phyloP scores from a whole-genome alignment of 2,329 filamentous ascomycete genomes.

The Bipolaris cookei region DNA sequence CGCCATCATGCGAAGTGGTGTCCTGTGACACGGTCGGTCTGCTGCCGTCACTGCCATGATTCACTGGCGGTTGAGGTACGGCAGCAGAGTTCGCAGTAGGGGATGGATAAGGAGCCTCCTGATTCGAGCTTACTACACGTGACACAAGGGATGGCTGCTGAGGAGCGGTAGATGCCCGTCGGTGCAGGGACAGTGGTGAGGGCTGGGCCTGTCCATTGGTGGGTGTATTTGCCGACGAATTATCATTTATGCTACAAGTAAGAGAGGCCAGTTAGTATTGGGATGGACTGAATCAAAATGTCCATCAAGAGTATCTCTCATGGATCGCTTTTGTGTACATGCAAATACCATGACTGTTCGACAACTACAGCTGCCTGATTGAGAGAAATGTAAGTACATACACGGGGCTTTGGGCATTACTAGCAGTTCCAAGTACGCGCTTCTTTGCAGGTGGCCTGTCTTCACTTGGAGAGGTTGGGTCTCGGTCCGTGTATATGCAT shows the following conservation, averaged over 20 bases:
- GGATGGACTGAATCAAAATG: neutral
- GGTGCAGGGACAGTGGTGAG: constrained; percentile 27
- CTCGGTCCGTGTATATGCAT: constrained; percentile 49
- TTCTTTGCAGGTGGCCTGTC: constrained; percentile 48
- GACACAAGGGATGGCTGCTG: constrained; percentile 14
- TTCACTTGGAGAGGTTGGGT: constrained; percentile 44
- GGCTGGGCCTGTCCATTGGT: constrained; percentile 27
- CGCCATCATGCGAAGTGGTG: constrained; percentile 49
- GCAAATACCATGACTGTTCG: neutral
- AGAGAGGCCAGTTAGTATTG: neutral
- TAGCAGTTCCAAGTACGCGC: constrained; percentile 32
- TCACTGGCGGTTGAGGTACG: constrained; percentile 34
- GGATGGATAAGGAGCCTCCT: constrained; percentile 30
- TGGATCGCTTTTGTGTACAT: neutral
- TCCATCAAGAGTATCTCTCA: neutral
- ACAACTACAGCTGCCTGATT: neutral
- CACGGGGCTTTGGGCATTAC: constrained; percentile 24
- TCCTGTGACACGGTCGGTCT: constrained; percentile 40
- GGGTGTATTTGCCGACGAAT: constrained; percentile 31
- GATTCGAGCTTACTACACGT: constrained; percentile 22
- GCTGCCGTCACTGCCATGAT: constrained; percentile 27
- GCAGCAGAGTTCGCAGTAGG: constrained; percentile 30
- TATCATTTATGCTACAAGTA: constrained; percentile 21
- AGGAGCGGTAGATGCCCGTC: constrained; percentile 24
- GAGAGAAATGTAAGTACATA: constrained; percentile 1